Base-by-base conservation (phyloP, 257 asterid genomes). In the Henckelia pumila region DNA sequence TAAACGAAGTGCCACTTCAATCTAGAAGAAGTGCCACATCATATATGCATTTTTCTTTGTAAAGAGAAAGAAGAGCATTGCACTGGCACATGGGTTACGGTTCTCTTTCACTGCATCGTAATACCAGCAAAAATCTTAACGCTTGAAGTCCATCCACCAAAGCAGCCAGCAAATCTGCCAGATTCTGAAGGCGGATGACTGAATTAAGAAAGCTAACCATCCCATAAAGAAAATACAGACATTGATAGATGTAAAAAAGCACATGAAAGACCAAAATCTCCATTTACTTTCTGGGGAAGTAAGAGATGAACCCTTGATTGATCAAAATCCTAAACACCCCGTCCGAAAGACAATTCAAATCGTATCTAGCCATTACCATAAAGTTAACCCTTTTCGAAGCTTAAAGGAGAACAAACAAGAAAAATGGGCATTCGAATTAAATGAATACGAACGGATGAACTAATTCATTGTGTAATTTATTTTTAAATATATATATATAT, bases 81-180 rank as follows among this genome's bases (percentile, higher is more conserved):
- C 98, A n/a, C n/a, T n/a, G n/a, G n/a, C n/a, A 52, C 98, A 89
- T 61, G 91, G 92, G 93, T 87, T 64, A 92, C 96, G 71, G 87
- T 89, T 79, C 84, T 89, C 92, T 83, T 92, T 71, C 89, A 89
- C 83, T 92, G 96, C 74, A 49, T 89, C 3, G 87, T 89, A 20
- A 83, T 92, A 73, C 98, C 95, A 11, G 91, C 96, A 14, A 85
- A 96, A 40, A 82, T 87, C 77, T 66, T 87, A 62, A 85, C 5
- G 30, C 30, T 6, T 28, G 30, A 28, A 28, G 30, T 28, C 30
- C 30, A 28, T 28, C 30, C 5, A 6, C 30, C 30, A 28, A 28
- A 28, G 30, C 30, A 28, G 30, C 30, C 5, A 28, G 30, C 6
- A 6, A 28, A 23, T 56, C 19, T 11, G 28, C 30, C 5, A 30